A percentile compares a stretch with the other conserved stretches of the same genome.
These are phyloP conservation scores for Bothriochloa decipiens DNA, from an alignment of 176 grass and related monocot genomes.

Conservation along the genomic window DNA sequence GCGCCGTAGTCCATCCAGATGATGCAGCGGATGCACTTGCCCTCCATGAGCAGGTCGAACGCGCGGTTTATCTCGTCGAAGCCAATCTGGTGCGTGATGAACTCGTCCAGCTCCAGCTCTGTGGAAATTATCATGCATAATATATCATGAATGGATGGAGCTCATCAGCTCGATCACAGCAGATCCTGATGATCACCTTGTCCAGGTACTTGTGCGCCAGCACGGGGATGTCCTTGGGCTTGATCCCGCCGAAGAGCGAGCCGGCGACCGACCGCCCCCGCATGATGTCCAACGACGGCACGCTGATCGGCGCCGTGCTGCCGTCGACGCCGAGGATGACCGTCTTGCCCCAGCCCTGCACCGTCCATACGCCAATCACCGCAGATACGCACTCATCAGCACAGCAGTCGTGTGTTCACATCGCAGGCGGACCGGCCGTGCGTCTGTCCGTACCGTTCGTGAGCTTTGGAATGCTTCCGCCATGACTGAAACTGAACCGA, in stretches of 20 bases:
- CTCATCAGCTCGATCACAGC: background rate
- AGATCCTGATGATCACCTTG: conserved; percentile 32
- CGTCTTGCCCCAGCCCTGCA: conserved; percentile 72
- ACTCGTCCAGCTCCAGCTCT: conserved; percentile 60
- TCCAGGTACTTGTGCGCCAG: conserved; percentile 48
- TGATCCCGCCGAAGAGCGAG: conserved; percentile 57
- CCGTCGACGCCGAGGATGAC: conserved; percentile 42
- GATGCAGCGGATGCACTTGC: conserved; percentile 56
- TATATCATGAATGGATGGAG: background rate
- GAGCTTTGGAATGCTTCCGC: conserved; percentile 57
- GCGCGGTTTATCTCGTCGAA: conserved; percentile 57
- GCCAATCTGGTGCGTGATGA: conserved; percentile 58
- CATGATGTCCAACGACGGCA: conserved; percentile 8
- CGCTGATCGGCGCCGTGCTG: conserved; percentile 1
- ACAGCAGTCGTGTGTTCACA: background rate
- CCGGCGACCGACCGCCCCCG: conserved; percentile 37
- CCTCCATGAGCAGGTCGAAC: conserved; percentile 50
- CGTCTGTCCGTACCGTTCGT: background rate
- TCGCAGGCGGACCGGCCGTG: background rate
- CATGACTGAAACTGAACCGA: conserved; percentile 45
- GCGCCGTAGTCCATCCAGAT: conserved; percentile 51
- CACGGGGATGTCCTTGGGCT: conserved; percentile 58
- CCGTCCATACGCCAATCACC: too few relatives aligned
- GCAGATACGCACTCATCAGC: too few relatives aligned
- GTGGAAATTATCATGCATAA: background rate